Percentiles rank a stretch among this genome's conserved stretches.
Evolutionary conservation across 306 rosid genomes (phyloP).

Genomic region (Dryas alaskensis): DNA sequence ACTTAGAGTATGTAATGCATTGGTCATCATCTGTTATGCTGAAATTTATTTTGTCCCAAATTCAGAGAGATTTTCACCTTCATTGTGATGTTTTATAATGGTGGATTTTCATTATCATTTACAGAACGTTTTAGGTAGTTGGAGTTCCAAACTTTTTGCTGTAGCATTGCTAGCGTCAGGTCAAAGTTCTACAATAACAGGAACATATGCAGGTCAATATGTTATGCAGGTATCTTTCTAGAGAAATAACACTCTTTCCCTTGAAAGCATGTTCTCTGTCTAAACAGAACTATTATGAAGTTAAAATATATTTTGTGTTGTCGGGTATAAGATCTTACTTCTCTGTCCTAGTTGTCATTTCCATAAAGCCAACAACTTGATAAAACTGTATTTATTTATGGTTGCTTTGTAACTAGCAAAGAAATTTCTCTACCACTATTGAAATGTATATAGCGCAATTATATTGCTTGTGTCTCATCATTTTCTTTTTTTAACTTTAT

Average conservation of each 20-base stretch:
- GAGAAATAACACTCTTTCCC: neutral
- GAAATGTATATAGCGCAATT: neutral
- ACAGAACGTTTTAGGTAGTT: constrained; percentile 91
- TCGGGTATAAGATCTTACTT: neutral
- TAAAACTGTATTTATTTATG: neutral
- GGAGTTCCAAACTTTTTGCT: constrained; percentile 96
- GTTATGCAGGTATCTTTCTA: constrained; percentile 82
- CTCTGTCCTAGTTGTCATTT: neutral
- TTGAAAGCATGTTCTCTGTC: neutral
- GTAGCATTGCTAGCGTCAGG: constrained; percentile 95
- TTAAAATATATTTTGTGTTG: constrained; percentile 1
- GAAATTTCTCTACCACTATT: neutral
- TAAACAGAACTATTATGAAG: neutral
- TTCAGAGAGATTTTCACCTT: neutral
- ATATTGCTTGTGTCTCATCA: neutral
- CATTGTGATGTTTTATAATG: constrained; percentile 3
- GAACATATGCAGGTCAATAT: constrained; percentile 98
- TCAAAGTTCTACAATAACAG: constrained; percentile 98
- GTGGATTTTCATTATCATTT: neutral
- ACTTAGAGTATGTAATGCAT: constrained; percentile 55
- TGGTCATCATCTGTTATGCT: neutral
- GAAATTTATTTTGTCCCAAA: neutral
- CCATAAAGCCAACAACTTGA: neutral
- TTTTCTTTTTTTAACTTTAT: constrained; percentile 7
- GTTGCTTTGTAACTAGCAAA: neutral